Percentiles rank a stretch among this genome's conserved stretches.
Evolutionary conservation across 108 stramenopile species (phyloP).

Genomic region (Fragilaria crotonensis): DNA sequence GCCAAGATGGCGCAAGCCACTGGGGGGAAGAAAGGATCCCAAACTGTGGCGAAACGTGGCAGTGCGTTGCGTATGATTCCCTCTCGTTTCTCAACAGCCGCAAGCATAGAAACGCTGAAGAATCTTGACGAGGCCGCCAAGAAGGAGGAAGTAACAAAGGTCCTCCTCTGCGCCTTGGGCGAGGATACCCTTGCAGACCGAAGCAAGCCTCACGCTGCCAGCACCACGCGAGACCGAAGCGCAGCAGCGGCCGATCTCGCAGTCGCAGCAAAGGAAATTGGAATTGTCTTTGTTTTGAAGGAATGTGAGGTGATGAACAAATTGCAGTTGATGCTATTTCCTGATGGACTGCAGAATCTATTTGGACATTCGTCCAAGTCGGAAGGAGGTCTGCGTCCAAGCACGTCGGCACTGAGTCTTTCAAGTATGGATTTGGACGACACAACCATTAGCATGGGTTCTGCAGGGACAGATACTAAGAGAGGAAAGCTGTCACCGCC

Average conservation of each 20-base stretch:
- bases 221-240: slow-evolving; percentile 52
- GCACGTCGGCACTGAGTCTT: slow-evolving; percentile 59
- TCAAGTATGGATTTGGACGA: slow-evolving; percentile 55
- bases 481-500: slow-evolving; percentile 69
- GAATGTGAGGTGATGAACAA: slow-evolving; percentile 60
- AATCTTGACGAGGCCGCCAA: slow-evolving; percentile 22
- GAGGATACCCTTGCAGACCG: slow-evolving; percentile 38
- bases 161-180: slow-evolving; percentile 58
- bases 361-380: slow-evolving; percentile 42
- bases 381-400: slow-evolving; percentile 64
- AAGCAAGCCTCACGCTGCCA: slow-evolving; percentile 60
- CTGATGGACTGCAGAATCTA: slow-evolving; percentile 56
- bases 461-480: slow-evolving; percentile 54
- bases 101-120: slow-evolving; percentile 26
- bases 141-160: slow-evolving; percentile 35
- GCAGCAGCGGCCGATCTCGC: slow-evolving; percentile 78
- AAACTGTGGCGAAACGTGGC: slow-evolving; percentile 1
- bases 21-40: slow-evolving; percentile 6
- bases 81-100: slow-evolving; percentile 33
- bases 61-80: too few relatives aligned
- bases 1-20: slow-evolving; percentile 14
- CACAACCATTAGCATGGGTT: slow-evolving; percentile 23
- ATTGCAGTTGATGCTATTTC: slow-evolving; percentile 66
- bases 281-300: slow-evolving; percentile 55
- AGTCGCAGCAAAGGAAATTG: slow-evolving; percentile 45